Percentiles rank a stretch among this genome's conserved stretches.
phyloP scores from a whole-genome alignment of 2,329 filamentous ascomycete genomes.

The Fonsecaea nubica region DNA sequence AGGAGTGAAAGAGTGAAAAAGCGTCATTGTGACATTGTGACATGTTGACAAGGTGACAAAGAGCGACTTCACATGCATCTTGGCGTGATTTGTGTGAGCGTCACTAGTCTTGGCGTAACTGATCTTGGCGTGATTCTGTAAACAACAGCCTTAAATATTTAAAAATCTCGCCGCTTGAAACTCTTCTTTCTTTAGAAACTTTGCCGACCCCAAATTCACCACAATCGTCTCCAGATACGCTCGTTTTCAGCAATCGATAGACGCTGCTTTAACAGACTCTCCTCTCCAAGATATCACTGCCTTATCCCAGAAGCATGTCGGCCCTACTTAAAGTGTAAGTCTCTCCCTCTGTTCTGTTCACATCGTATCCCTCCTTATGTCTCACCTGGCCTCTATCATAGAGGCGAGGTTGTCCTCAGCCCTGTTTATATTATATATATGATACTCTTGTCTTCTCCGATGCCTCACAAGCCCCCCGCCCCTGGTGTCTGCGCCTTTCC shows the following conservation, averaged over 20 bases:
- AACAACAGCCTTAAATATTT: background rate
- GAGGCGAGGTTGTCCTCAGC: background rate
- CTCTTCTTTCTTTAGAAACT: background rate
- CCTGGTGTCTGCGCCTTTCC: background rate
- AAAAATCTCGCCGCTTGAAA: background rate
- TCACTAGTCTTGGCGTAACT: no score
- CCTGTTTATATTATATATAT: background rate
- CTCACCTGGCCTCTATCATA: background rate
- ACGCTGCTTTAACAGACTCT: background rate
- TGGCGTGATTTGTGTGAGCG: no score
- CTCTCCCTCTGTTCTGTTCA: background rate
- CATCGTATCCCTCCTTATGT: background rate
- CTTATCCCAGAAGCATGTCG: background rate
- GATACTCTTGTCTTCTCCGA: background rate
- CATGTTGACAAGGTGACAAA: no score
- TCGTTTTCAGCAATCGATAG: background rate
- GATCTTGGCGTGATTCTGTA: background rate
- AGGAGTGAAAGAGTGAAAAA: no score
- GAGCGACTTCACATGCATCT: no score
- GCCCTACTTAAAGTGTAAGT: constrained; percentile 5
- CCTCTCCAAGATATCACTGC: background rate
- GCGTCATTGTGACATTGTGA: no score
- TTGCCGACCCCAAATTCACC: background rate
- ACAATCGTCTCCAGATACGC: background rate
- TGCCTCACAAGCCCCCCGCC: background rate